Percentiles rank a stretch among this genome's conserved stretches.
Conservation (phyloP, 2,329 filamentous ascomycete species). For the Fusarium protoensiforme region DNA sequence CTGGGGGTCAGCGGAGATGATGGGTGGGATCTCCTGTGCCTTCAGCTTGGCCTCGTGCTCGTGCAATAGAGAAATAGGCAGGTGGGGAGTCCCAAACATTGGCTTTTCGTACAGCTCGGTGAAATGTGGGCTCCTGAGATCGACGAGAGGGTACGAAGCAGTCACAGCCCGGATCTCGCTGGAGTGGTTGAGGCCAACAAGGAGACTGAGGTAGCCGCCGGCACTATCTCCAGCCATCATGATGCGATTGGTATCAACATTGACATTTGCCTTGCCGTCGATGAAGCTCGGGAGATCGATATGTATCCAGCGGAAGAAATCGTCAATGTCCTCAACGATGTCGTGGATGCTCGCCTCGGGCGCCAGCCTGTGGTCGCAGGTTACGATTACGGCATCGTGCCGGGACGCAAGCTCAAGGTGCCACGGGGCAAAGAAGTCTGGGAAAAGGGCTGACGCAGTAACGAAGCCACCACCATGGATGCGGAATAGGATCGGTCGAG, state of each 20-base stretch:
- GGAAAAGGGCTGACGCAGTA: not conserved
- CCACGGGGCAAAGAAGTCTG: not conserved
- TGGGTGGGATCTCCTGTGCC: not conserved
- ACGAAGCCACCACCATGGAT: not conserved
- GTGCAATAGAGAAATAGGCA: not conserved
- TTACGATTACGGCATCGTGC: not conserved
- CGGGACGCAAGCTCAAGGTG: not conserved
- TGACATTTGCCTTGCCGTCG: not conserved
- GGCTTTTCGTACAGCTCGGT: not conserved
- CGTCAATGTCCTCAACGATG: not conserved
- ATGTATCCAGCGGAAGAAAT: not conserved
- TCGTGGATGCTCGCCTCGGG: not conserved
- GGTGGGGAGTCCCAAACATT: not conserved
- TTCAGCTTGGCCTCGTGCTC: not conserved
- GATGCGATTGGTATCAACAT: not conserved
- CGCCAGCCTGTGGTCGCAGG: not conserved
- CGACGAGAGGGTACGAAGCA: not conserved
- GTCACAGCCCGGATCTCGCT: not conserved
- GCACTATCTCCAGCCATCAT: not conserved
- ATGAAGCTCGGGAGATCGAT: not conserved
- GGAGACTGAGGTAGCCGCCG: not conserved
- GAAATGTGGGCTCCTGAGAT: not conserved
- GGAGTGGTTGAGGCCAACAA: not conserved
- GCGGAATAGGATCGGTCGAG: not conserved
- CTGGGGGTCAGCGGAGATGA: not conserved